phyloP scores from a whole-genome alignment of 495 filamentous ascomycete species.

The Penicillium nucicola region DNA sequence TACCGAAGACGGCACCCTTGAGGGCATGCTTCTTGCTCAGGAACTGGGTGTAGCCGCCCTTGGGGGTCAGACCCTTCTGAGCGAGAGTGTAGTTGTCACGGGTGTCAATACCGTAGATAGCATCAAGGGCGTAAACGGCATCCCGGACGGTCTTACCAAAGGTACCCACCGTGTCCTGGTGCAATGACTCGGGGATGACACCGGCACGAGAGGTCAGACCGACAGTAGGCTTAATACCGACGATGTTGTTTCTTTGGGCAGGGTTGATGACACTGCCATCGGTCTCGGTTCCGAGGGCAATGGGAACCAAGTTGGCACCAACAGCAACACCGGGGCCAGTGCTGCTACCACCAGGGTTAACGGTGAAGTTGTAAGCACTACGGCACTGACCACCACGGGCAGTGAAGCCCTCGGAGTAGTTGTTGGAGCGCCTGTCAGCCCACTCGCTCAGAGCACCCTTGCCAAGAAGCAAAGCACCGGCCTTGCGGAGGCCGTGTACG shows the following conservation, averaged over 20 bases:
- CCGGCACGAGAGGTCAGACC: slow-evolving; percentile 60
- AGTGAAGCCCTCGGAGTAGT: slow-evolving; percentile 69
- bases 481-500: slow-evolving; percentile 55
- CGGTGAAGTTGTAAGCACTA: slow-evolving; percentile 65
- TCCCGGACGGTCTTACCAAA: slow-evolving; percentile 66
- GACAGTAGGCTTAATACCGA: slow-evolving; percentile 68
- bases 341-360: slow-evolving; percentile 65
- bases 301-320: slow-evolving; percentile 56
- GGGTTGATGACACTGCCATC: slow-evolving; percentile 74
- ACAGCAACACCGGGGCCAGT: slow-evolving; percentile 62
- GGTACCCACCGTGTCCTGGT: slow-evolving; percentile 66
- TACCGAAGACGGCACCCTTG: slow-evolving; percentile 60
- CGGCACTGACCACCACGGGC: slow-evolving; percentile 62
- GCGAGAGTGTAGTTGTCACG: slow-evolving; percentile 59
- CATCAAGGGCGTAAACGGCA: slow-evolving; percentile 62
- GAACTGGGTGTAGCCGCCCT: slow-evolving; percentile 53
- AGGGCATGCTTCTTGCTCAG: slow-evolving; percentile 51
- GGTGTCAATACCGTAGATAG: slow-evolving; percentile 59
- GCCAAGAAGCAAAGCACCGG: slow-evolving; percentile 66
- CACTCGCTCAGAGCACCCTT: slow-evolving; percentile 71
- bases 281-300: slow-evolving; percentile 71
- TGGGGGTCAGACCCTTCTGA: slow-evolving; percentile 51
- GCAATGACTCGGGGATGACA: slow-evolving; percentile 61
- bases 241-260: slow-evolving; percentile 50
- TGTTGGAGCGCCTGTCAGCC: slow-evolving; percentile 69